Percentiles rank a stretch among this genome's conserved stretches.
phyloP scores from a whole-genome alignment of 108 stramenopile species.

The Mayamaea pseudoterrestris region DNA sequence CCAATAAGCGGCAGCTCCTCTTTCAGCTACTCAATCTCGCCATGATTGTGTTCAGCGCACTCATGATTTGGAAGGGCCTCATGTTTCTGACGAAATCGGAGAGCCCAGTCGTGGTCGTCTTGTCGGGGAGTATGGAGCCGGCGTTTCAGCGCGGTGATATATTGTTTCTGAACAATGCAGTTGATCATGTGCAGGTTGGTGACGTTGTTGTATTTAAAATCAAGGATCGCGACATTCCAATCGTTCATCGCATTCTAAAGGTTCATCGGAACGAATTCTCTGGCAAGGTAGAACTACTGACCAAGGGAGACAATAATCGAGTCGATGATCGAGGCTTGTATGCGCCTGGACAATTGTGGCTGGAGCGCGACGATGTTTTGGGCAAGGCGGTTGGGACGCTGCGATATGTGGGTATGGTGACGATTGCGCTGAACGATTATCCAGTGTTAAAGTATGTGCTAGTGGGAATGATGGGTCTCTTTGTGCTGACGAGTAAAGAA shows the following conservation, averaged over 20 bases:
- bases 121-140: constrained; percentile 97
- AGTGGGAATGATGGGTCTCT: constrained; percentile 97
- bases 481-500: constrained; percentile 98
- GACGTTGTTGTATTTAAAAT: constrained; percentile 99
- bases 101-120: constrained; percentile 97
- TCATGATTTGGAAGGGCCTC: constrained; percentile 99
- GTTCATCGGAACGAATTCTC: constrained; percentile 82
- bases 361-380: constrained; percentile 94
- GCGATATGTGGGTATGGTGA: constrained; percentile 98
- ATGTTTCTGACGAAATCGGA: constrained; percentile 97
- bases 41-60: constrained; percentile 98
- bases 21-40: constrained; percentile 96
- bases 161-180: constrained; percentile 94
- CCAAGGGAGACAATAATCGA: constrained; percentile 99
- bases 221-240: constrained; percentile 99
- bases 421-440: constrained; percentile 99
- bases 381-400: constrained; percentile 92
- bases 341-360: constrained; percentile 98
- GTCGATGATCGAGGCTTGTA: constrained; percentile 98
- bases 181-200: constrained; percentile 85
- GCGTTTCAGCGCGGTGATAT: constrained; percentile 99
- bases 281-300: constrained; percentile 79
- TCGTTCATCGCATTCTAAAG: constrained; percentile 98
- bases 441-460: constrained; percentile 95
- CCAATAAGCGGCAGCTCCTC: constrained; percentile 89